A percentile compares a stretch with the other conserved stretches of the same genome.
Evolutionary conservation across 805 yeast species (phyloP).

Genomic region (Sungouiella thailandica): DNA sequence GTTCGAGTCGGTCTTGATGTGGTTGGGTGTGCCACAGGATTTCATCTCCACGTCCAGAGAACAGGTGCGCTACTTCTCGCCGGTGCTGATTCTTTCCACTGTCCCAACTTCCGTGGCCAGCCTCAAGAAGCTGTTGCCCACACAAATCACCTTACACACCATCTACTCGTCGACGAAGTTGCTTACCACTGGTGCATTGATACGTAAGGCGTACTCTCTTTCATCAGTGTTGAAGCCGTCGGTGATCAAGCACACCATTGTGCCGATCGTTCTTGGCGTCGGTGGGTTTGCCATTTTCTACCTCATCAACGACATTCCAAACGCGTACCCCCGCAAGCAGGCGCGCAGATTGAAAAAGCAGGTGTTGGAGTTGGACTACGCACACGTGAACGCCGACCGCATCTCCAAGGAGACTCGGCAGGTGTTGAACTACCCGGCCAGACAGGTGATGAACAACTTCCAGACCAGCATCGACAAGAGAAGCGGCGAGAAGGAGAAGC

Average conservation of each 20-base stretch:
- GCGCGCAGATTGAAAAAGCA: slow-evolving; percentile 65
- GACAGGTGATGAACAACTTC: slow-evolving; percentile 71
- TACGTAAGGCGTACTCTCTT: slow-evolving; percentile 31
- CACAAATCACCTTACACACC: slow-evolving; percentile 37
- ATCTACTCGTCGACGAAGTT: slow-evolving; percentile 36
- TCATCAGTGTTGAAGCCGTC: slow-evolving; percentile 33
- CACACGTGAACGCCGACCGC: slow-evolving; percentile 71
- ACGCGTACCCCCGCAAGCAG: slow-evolving; percentile 80
- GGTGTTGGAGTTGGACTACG: slow-evolving; percentile 66
- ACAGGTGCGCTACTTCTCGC: slow-evolving; percentile 30
- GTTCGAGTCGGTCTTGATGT: slow-evolving; percentile 49
- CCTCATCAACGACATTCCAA: slow-evolving; percentile 75
- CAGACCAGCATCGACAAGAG: slow-evolving; percentile 63
- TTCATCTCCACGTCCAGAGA: slow-evolving; percentile 21
- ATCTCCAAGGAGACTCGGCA: slow-evolving; percentile 77
- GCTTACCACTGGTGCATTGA: slow-evolving; percentile 39
- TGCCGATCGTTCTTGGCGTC: slow-evolving; percentile 50
- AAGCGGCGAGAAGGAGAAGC: slow-evolving; percentile 50
- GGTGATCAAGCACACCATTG: slow-evolving; percentile 42
- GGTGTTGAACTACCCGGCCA: slow-evolving; percentile 75
- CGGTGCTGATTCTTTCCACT: slow-evolving; percentile 24
- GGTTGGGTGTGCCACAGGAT: slow-evolving; percentile 38
- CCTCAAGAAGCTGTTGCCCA: slow-evolving; percentile 27
- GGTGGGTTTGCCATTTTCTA: slow-evolving; percentile 55
- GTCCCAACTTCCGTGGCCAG: slow-evolving; percentile 27